A percentile compares a stretch with the other conserved stretches of the same genome.
Evolutionary conservation across 163 green algal species (phyloP).

Genomic region (Chlamydomonas reinhardtii): DNA sequence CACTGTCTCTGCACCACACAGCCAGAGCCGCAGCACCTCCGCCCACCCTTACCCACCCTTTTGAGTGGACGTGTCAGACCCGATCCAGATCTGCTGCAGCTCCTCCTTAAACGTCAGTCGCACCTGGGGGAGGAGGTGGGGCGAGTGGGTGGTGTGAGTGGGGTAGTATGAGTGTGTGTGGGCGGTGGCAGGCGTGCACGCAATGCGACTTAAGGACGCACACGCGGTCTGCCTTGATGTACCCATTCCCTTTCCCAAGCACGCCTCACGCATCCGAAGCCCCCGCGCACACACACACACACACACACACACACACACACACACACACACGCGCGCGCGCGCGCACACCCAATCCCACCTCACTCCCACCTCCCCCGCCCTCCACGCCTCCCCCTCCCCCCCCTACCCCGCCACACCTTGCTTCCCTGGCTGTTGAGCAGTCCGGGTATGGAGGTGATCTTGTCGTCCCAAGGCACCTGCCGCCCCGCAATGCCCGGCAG

Average conservation of each 20-base stretch:
- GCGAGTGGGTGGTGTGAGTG: not conserved
- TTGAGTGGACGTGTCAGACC: conserved; percentile 63
- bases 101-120: conserved; percentile 77
- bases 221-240: too few relatives aligned
- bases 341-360: too few relatives aligned
- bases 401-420: not conserved
- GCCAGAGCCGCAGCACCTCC: too few relatives aligned
- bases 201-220: too few relatives aligned
- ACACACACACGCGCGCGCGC: too few relatives aligned
- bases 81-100: conserved; percentile 73
- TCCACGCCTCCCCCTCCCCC: not conserved
- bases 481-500: conserved; percentile 61
- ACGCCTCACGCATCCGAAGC: too few relatives aligned
- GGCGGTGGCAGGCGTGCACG: too few relatives aligned
- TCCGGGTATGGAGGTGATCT: conserved; percentile 57
- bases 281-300: too few relatives aligned
- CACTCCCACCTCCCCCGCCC: not conserved
- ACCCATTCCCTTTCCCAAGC: too few relatives aligned
- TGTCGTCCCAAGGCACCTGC: conserved; percentile 60
- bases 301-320: too few relatives aligned
- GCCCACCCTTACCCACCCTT: conserved; percentile 46
- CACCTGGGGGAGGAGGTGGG: conserved; percentile 50
- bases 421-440: conserved; percentile 65
- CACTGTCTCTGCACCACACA: too few relatives aligned
- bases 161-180: not conserved